Percentiles rank a stretch among this genome's conserved stretches.
Evolutionary conservation across 2,329 filamentous ascomycete genomes (phyloP).

Genomic region (Cryphonectria parasitica): DNA sequence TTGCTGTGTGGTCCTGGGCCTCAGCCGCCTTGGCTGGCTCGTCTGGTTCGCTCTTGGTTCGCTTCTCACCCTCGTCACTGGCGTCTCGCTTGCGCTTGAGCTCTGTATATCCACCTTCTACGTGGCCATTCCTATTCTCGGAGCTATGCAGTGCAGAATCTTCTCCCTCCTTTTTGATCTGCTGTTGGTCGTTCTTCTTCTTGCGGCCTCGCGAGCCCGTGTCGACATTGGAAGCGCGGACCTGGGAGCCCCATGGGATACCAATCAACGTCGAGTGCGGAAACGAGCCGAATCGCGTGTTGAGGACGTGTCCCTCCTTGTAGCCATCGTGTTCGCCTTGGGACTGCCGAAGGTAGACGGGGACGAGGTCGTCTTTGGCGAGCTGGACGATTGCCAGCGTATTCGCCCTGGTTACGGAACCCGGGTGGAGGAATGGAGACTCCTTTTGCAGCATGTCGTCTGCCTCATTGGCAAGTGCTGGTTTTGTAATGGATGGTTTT

Average conservation of each 20-base stretch:
- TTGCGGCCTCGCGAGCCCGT: constrained; percentile 85
- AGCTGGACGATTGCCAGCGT: constrained; percentile 84
- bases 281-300: constrained; percentile 92
- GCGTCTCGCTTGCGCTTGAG: constrained; percentile 35
- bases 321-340: constrained; percentile 71
- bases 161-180: constrained; percentile 47
- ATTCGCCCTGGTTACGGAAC: constrained; percentile 62
- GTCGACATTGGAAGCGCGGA: constrained; percentile 86
- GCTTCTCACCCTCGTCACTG: constrained; percentile 40
- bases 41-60: constrained; percentile 24
- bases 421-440: constrained; percentile 82
- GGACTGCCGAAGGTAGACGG: constrained; percentile 68
- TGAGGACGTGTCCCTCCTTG: constrained; percentile 77
- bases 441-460: constrained; percentile 40
- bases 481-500: background rate
- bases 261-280: constrained; percentile 78
- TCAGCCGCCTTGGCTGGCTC: constrained; percentile 24
- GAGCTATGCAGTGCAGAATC: constrained; percentile 4
- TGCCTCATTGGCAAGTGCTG: constrained; percentile 27
- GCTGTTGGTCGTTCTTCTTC: constrained; percentile 48
- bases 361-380: constrained; percentile 82
- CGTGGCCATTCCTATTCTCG: constrained; percentile 21
- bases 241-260: constrained; percentile 88
- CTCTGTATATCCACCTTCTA: constrained; percentile 37
- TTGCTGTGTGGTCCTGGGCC: constrained; percentile 22